Evolutionary conservation across 768 basidiomycete species (phyloP), one percentile per base, ranked within the genome.

Genomic region (Crucibulum laeve): DNA sequence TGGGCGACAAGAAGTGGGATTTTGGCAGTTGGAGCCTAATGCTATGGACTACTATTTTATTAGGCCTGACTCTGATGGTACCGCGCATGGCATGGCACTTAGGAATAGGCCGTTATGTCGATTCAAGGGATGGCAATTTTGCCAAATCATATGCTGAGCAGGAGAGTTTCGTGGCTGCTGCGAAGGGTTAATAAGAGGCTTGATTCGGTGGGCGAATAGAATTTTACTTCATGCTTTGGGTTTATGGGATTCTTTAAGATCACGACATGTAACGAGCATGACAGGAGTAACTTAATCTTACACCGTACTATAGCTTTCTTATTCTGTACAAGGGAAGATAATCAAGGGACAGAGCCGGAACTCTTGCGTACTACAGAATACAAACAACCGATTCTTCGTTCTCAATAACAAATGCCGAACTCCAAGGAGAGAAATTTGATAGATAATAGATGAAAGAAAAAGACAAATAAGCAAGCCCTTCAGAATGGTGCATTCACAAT

Each of bases 1-100:
- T 88, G 18, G 87, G 84, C n/a, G 83, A 86, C 28, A 66, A 77
- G 42, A 69, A 73, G 48, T 88, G 83, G 81, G 61, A 77, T 40
- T 49, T 86, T 15, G 53, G 59, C 33, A 70, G 65, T 19, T 89
- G 86, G 86, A 78, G 68, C 49, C 76, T 80, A 0, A 82, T 85
- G 76, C 58, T 87, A 15, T 85, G 83, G 79, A 66, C 74, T 4
- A 88, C 85, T 0, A 55, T 87, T 14, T 37, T 80, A 13, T 55
- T 84, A 10, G 87, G 87, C 0, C 50, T 87, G 25, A 75, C 74
- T 11, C 59, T 90, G 39, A 65, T 88, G 71, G 60, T 88, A 37
- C 86, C 87, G 8, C 73, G 87, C 19, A 55, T 84, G 15, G 73
- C 78, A 49, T 90, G 87, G 87, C 80, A 85, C 57, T 52, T 87